Base-by-base conservation (phyloP, 1,284 basidiomycete species). In the Trichosporon faecale region DNA sequence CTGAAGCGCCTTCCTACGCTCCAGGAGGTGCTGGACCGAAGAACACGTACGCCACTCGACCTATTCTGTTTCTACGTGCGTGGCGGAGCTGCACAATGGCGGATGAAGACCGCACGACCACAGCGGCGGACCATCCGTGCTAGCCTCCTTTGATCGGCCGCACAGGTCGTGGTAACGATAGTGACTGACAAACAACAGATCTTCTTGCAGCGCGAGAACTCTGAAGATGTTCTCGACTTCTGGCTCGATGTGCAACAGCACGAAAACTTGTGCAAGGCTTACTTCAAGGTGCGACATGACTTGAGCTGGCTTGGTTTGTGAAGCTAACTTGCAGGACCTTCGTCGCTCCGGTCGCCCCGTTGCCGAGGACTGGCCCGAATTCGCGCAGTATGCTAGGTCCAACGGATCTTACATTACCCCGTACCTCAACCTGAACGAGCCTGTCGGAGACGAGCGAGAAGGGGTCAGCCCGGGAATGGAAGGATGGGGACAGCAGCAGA, bases 181-280 rank as follows among this genome's bases (percentile, higher is more conserved):
- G 5, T n/a, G 18, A 52, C 49, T 52, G 49, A 52, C 21, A n/a
- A n/a, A 61, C 18, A 9, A 27, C 72, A 83, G 83, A 84, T 86
- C 73, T 97, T 95, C 81, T 86, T 98, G 52, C 94, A 98, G 81
- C 89, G 95, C 49, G 95, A 98, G 84, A 91, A 92, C 37, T 90
- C 93, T 68, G 95, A 98, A 81, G 95, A 98, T 81, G 92, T 95
- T 55, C 86, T 99, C 65, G 96, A 98, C 83, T 99, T 99, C 78
- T 99, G 95, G 95, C 89, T 99, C 37, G 96, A 99, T 80, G 96
- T 98, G 1, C 94, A 98, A 78, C 96, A 98, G 85, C 96, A 99
- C 82, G 97, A 98, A 85, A 98, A 98, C 81, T 89, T 99, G 57
- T 99, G 95, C 84, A 89, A 95, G 71, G 96, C 95, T 7, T 98